Percentiles rank a stretch among this genome's conserved stretches.
Conservation (phyloP, 306 rosid species). For the Acacia confusa region DNA sequence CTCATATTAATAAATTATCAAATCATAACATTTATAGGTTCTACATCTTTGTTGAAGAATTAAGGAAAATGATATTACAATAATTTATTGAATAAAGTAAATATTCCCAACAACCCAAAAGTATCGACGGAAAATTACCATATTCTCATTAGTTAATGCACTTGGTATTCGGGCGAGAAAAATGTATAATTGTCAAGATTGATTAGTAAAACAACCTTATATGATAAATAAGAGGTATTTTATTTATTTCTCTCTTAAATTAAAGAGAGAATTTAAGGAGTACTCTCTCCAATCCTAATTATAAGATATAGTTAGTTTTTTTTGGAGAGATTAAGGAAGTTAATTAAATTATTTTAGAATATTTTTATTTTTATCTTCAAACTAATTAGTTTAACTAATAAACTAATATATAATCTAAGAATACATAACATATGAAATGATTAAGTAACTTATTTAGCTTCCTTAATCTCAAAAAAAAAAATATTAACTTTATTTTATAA, state of each 20-base stretch:
- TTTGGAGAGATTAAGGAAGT: too few species aligned
- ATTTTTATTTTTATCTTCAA: too few species aligned
- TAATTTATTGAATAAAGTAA: not conserved
- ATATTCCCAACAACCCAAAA: not conserved
- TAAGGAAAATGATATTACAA: not conserved
- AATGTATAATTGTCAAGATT: not conserved
- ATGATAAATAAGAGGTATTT: not conserved
- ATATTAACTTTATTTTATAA: too few species aligned
- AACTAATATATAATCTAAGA: too few species aligned
- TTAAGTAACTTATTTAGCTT: too few species aligned
- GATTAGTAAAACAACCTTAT: not conserved
- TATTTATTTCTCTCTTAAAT: not conserved
- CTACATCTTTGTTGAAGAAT: not conserved
- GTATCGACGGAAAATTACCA: not conserved
- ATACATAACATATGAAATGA: too few species aligned
- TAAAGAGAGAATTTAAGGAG: not conserved
- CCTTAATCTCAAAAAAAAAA: too few species aligned
- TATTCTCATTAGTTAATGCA: not conserved
- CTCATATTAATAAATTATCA: not conserved
- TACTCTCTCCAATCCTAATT: too few species aligned
- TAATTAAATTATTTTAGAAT: too few species aligned
- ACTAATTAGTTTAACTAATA: too few species aligned
- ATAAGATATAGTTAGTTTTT: too few species aligned
- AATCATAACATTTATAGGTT: not conserved
- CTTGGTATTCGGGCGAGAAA: not conserved